phyloP scores from a whole-genome alignment of 2,329 filamentous ascomycete species.

The Tympanopsis confertula region DNA sequence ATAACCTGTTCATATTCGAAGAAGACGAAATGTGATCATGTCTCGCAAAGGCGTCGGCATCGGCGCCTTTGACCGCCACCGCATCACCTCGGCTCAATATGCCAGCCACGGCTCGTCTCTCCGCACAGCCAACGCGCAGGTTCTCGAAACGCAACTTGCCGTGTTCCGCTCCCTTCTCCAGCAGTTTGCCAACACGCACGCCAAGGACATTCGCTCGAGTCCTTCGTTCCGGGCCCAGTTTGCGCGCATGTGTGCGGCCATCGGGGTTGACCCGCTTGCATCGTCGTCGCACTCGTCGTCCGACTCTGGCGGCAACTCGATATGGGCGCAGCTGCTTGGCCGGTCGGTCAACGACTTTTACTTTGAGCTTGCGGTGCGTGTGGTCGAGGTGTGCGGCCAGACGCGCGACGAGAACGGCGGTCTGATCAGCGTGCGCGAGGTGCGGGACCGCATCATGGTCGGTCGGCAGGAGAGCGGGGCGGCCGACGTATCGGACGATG shows the following conservation, averaged over 20 bases:
- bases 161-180: conserved; percentile 93
- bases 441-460: conserved; percentile 62
- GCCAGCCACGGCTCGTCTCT: conserved; percentile 79
- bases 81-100: conserved; percentile 77
- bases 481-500: conserved; percentile 76
- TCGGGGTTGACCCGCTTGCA: conserved; percentile 91
- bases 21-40: conserved; percentile 25
- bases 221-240: conserved; percentile 93
- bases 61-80: conserved; percentile 76
- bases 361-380: conserved; percentile 89
- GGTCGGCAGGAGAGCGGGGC: conserved; percentile 65
- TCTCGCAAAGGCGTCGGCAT: conserved; percentile 79
- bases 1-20: too few species aligned
- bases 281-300: conserved; percentile 37
- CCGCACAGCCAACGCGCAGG: conserved; percentile 72
- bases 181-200: conserved; percentile 89
- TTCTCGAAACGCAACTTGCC: conserved; percentile 82
- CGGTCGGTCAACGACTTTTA: conserved; percentile 95
- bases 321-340: conserved; percentile 89
- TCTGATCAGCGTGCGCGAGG: conserved; percentile 72
- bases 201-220: conserved; percentile 89
- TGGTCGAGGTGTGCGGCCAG: conserved; percentile 82
- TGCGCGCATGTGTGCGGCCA: conserved; percentile 93
- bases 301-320: conserved; percentile 38
- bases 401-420: conserved; percentile 87